Percentiles rank a stretch among this genome's conserved stretches.
These are phyloP conservation scores for Cryphonectria carpinicola DNA, from an alignment of 2,329 filamentous ascomycete genomes.

Conservation along the genomic window DNA sequence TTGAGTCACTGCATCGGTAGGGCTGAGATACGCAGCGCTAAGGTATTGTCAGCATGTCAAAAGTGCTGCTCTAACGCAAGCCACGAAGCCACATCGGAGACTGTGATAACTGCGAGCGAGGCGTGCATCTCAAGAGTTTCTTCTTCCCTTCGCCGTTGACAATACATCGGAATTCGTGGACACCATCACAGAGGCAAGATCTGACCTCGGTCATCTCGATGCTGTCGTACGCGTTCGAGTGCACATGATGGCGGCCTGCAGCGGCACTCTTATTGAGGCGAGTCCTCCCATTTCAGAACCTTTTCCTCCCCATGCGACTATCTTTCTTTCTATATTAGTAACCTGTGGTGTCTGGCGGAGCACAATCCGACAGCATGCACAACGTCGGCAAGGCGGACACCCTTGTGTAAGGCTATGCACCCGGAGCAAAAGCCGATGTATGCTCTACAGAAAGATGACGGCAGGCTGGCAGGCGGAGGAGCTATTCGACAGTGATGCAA, in stretches of 20 bases:
- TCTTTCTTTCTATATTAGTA: neutral
- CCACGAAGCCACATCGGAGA: neutral
- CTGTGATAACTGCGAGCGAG: neutral
- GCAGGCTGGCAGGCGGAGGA: neutral
- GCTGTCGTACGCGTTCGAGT: constrained; percentile 2
- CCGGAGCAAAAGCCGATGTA: neutral
- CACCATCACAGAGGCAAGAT: neutral
- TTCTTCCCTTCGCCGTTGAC: neutral
- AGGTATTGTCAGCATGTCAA: constrained; percentile 1
- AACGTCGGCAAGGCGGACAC: constrained; percentile 8
- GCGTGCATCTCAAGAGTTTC: neutral
- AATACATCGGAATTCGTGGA: neutral
- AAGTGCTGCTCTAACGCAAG: neutral
- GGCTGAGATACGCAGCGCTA: constrained; percentile 2
- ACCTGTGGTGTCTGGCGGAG: constrained; percentile 5
- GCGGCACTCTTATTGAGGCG: neutral
- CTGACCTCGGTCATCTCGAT: neutral
- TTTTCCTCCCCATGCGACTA: neutral
- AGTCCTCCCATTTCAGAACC: neutral
- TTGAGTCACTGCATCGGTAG: neutral
- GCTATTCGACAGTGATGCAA: neutral
- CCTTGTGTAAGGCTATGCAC: neutral
- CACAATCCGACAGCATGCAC: constrained; percentile 24
- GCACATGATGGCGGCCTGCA: constrained; percentile 1
- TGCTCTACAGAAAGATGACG: neutral